A percentile compares a stretch with the other conserved stretches of the same genome.
Evolutionary conservation across 2,329 filamentous ascomycete genomes (phyloP).

Genomic region (Thielaviopsis punctulata): DNA sequence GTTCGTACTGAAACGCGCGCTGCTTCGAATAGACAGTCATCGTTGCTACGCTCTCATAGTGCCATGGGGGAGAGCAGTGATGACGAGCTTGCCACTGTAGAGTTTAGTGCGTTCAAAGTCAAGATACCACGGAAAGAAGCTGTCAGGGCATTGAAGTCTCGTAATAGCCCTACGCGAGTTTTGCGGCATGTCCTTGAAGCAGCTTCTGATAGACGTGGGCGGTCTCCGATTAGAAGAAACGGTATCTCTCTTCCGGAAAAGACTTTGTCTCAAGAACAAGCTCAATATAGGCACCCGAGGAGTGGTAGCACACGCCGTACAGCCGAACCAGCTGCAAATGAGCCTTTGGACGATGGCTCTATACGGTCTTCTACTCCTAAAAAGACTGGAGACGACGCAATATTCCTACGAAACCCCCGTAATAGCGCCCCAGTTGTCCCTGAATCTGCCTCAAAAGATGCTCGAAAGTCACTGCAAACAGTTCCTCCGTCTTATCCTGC

Average conservation of each 20-base stretch:
- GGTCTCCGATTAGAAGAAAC: neutral
- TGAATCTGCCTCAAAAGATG: neutral
- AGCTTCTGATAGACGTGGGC: neutral
- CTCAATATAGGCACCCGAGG: too few relatives aligned
- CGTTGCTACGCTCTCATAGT: neutral
- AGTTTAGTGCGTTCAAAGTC: neutral
- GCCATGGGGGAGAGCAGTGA: neutral
- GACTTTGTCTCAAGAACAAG: neutral
- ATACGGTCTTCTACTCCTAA: neutral
- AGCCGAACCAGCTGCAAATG: neutral
- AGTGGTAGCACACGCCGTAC: neutral
- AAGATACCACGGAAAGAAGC: neutral
- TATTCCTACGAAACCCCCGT: neutral
- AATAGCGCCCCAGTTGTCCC: neutral
- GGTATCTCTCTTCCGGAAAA: neutral
- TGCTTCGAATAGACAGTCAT: neutral
- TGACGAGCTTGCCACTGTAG: conserved; percentile 4
- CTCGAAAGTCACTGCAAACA: neutral
- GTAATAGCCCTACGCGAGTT: neutral
- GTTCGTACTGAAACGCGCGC: neutral
- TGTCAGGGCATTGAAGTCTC: neutral
- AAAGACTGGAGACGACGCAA: neutral
- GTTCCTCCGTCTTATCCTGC: neutral
- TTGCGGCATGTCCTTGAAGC: neutral
- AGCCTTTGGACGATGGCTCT: too few relatives aligned